phyloP scores from a whole-genome alignment of 345 rosid species.

The Anastatica hierochuntica region DNA sequence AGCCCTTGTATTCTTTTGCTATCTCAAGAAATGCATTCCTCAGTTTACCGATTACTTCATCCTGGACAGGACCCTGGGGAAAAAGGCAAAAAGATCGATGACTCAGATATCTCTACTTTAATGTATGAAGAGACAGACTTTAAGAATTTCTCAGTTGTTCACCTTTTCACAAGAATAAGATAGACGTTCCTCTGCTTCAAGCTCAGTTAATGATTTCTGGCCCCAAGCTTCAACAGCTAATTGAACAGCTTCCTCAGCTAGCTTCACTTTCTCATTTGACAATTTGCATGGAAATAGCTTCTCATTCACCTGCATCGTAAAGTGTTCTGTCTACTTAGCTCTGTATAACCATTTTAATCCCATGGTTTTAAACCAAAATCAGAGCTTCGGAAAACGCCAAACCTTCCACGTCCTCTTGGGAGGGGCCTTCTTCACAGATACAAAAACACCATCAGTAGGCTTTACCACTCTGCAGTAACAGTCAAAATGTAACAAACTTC shows the following conservation, averaged over 20 bases:
- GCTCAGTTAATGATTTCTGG: slow-evolving; percentile 71
- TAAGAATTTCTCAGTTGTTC: slow-evolving; percentile 1
- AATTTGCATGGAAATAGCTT: slow-evolving; percentile 77
- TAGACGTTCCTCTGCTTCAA: slow-evolving; percentile 89
- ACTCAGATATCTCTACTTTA: background rate
- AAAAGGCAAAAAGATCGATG: background rate
- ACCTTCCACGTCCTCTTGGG: slow-evolving; percentile 96
- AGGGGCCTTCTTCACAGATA: slow-evolving; percentile 77
- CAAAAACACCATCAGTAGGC: slow-evolving; percentile 70
- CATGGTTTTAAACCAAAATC: background rate
- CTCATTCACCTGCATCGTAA: slow-evolving; percentile 58
- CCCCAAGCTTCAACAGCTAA: slow-evolving; percentile 81
- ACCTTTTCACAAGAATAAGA: slow-evolving; percentile 98
- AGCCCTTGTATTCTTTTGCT: slow-evolving; percentile 63
- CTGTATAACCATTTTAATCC: slow-evolving; percentile 6
- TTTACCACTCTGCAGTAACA: slow-evolving; percentile 55
- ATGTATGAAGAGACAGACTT: background rate
- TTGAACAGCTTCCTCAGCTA: slow-evolving; percentile 84
- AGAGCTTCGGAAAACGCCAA: slow-evolving; percentile 14
- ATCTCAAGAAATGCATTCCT: slow-evolving; percentile 68
- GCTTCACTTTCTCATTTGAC: slow-evolving; percentile 48
- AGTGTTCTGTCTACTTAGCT: slow-evolving; percentile 3
- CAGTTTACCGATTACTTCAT: slow-evolving; percentile 77
- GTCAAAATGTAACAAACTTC: slow-evolving; percentile 1
- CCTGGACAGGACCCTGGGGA: slow-evolving; percentile 77